Evolutionary conservation across 164 flowering plant genomes (phyloP), one percentile per base, ranked within the genome.

Genomic region (Nelumbo lutea): DNA sequence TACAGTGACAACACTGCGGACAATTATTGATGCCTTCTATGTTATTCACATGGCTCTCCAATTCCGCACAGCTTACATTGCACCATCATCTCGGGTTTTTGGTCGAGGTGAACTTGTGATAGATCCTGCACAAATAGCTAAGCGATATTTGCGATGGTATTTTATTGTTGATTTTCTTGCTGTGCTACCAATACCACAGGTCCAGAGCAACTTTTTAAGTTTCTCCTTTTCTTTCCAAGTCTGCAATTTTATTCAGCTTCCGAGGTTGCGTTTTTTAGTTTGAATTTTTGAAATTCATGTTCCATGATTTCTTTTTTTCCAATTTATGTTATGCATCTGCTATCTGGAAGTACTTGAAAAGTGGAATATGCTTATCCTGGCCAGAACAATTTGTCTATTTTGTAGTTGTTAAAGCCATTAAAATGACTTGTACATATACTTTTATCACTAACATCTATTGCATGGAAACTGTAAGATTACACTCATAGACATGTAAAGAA

Each of bases 21-120:
- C 94, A 9, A 27, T 87, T 48, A 64, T 87, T 61, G 98, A 93
- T 84, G 88, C 74, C 65, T 91, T 93, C 79, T 93, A 91, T 78
- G 84, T 91, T 53, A 77, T 90, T 72, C 97, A 76, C 85, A 93
- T 96, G 90, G 84, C 79, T 77, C 88, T 96, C 53, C 97, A 91
- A 69, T 96, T 93, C 69, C 90, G 96, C 39, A 96, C 98, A 40
- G 99, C 97, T 66, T 96, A 83, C 72, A 91, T 96, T 81, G 99
- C 99, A 44, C 99, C 98, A 58, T 88, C 97, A 59, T 96, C 99
- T 75, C 88, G 98, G 69, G 99, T 93, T 55, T 96, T 96, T 80
- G 99, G 99, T 59, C 84, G 98, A 59, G 99, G 99, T 72, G 99
- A 89, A 83, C 99, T 96, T 76, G 98, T 93, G 51, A 87, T 90